A percentile compares a stretch with the other conserved stretches of the same genome.
phyloP scores from a whole-genome alignment of 2,329 filamentous ascomycete genomes.

The Hypomyces rosellus region DNA sequence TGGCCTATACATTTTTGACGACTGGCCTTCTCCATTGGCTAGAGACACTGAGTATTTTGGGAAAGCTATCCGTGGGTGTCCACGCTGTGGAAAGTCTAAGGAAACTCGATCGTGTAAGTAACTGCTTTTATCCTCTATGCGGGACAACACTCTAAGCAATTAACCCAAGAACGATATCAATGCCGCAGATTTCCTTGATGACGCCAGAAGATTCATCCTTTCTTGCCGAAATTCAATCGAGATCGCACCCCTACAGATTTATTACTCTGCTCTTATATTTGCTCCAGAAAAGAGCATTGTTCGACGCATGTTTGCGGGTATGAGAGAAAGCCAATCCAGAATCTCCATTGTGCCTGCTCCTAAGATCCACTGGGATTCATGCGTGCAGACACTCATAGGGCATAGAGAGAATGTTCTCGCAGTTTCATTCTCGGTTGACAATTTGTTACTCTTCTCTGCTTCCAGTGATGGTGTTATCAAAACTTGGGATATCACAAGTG shows the following conservation, averaged over 20 bases:
- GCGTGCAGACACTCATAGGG: not conserved
- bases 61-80: constrained; percentile 13
- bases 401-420: not conserved
- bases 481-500: not conserved
- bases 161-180: not conserved
- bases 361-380: not conserved
- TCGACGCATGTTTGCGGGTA: constrained; percentile 9
- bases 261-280: constrained; percentile 20
- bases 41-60: constrained; percentile 30
- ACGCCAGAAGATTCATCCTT: constrained; percentile 14
- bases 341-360: too few species aligned
- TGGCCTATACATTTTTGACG: constrained; percentile 25
- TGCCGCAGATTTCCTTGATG: constrained; percentile 11
- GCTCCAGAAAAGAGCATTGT: constrained; percentile 15
- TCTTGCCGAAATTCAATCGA: constrained; percentile 6
- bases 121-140: too few species aligned
- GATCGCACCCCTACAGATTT: constrained; percentile 18
- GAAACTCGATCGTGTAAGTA: not conserved
- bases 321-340: not conserved
- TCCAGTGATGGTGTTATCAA: not conserved
- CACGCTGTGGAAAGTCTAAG: constrained; percentile 9
- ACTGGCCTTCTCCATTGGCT: constrained; percentile 34
- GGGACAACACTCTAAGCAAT: not conserved
- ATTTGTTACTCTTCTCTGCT: not conserved
- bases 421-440: not conserved